Base-by-base conservation (phyloP, 352 stramenopile genomes). In the Globisporangium lucens region DNA sequence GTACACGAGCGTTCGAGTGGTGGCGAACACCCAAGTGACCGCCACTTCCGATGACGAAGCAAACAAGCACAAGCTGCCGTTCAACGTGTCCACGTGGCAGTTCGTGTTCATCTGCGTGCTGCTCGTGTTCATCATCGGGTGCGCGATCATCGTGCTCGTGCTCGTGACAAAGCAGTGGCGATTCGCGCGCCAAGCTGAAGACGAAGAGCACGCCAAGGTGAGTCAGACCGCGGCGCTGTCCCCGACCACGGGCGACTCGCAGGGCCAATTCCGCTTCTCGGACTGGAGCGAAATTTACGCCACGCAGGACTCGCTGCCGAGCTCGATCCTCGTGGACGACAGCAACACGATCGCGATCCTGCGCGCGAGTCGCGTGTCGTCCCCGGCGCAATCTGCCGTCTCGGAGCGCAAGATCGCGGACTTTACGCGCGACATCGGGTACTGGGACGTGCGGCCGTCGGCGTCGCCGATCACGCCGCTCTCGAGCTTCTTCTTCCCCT, bases 211-310 rank as follows among this genome's bases (percentile, higher is more conserved):
- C 2, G 38, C 58, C 3, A 71, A 71, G 27, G 66, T 61, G 24
- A 71, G 66, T 24, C 66, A 71, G 5, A 67, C 58, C 4, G 43
- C 53, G 8, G 36, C 46, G 10, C 12, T 49, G 51, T 72, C 70
- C 1, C 74, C 65, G 2, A 30, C 55, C 27, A 72, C 71, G 10
- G 68, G 68, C 43, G 70, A 72, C 20, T 75, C 73, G 29, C 62
- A 70, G 24, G 30, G 56, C 10, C 65, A 71, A 22, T 61, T 66
- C 12, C 76, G 76, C 15, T 75, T 71, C 46, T 85, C 77, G 49
- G 74, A 87, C 65, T 87, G 75, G 75, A 75, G 67, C 22, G 73
- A 85, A 49, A 61, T 85, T 9, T 85, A 83, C 63, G 79, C 74
- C 13, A 75, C 75, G 29, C 61, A 83, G 55, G 76, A 83, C 59